These are phyloP conservation scores for Vitis cinerea DNA, from an alignment of 164 flowering plant genomes.

Conservation along the genomic window DNA sequence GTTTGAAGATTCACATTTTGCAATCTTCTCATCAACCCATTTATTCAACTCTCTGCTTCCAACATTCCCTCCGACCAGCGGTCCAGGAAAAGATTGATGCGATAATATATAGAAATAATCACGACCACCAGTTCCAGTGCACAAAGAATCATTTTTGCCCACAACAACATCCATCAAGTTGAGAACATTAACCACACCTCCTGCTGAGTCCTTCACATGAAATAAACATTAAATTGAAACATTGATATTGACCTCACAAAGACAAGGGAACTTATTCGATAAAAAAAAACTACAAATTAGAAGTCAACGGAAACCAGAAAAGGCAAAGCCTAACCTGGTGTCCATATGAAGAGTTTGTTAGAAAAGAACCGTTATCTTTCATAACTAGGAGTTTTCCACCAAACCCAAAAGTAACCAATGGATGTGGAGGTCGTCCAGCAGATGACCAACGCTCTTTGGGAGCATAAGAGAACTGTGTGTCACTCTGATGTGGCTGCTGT, in stretches of 20 bases:
- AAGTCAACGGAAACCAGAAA: not conserved
- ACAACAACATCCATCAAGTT: slow-evolving; percentile 70
- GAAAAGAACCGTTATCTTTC: slow-evolving; percentile 45
- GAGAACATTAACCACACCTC: slow-evolving; percentile 60
- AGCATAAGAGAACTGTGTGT: slow-evolving; percentile 33
- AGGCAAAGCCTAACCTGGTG: slow-evolving; percentile 55
- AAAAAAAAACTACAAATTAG: not conserved
- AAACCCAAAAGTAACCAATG: slow-evolving; percentile 93
- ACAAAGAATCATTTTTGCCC: slow-evolving; percentile 25
- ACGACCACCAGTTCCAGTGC: slow-evolving; percentile 18
- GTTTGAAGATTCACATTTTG: slow-evolving; percentile 49
- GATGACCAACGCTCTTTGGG: slow-evolving; percentile 63
- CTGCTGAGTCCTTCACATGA: slow-evolving; percentile 54
- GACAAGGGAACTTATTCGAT: not conserved
- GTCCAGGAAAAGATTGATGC: slow-evolving; percentile 89
- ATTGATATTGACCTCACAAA: not conserved
- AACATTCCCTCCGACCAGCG: slow-evolving; percentile 84
- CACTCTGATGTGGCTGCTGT: slow-evolving; percentile 43
- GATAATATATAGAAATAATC: slow-evolving; percentile 65
- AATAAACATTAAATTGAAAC: not conserved
- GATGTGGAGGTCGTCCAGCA: slow-evolving; percentile 93
- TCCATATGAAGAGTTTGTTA: slow-evolving; percentile 39
- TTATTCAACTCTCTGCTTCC: slow-evolving; percentile 80
- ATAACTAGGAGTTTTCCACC: slow-evolving; percentile 92
- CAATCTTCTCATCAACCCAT: slow-evolving; percentile 94